Evolutionary conservation across 164 flowering plant species (phyloP), one percentile per base, ranked within the genome.

Genomic region (Houttuynia cordata): DNA sequence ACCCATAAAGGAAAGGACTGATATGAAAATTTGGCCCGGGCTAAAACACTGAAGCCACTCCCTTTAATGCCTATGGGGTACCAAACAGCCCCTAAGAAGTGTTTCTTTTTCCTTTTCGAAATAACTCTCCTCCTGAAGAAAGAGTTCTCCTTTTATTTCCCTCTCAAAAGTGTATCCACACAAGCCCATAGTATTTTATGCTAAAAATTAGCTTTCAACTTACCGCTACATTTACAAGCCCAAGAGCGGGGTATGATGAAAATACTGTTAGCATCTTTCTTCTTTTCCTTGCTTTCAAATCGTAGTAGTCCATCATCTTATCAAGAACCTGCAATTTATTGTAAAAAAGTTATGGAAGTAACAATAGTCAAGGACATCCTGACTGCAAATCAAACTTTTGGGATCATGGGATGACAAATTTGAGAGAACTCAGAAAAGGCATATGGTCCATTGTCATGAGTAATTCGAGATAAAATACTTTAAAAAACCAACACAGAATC

Each of bases 171-270:
- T n/a, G n/a, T n/a, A n/a, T n/a, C n/a, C n/a, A n/a, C n/a, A n/a
- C n/a, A n/a, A n/a, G n/a, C 53, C 30, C n/a, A 22, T 22, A n/a
- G 21, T 22, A 22, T 0, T n/a, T 53, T 54, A 10, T 17, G 17
- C 9, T n/a, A 54, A 24, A 54, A 30, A 23, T 39, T 10, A 1
- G 0, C 37, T 23, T 1, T 53, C 52, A 42, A 82, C 98, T 87
- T 81, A 93, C 98, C 71, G 97, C 96, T 55, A 86, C 79, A 77
- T 86, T 76, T 21, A 90, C 79, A 63, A 93, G 63, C 61, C 82
- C 96, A 64, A 75, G 42, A 61, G 67, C 80, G 30, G 98, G 98
- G 58, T 70, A 74, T 19, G 72, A 64, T 45, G 77, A 67, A 57
- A 83, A 79, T 54, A 78, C 30, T 7, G 53, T 56, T 53, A 63